Base-by-base conservation (phyloP, 768 basidiomycete genomes). In the Ramaria sp. region DNA sequence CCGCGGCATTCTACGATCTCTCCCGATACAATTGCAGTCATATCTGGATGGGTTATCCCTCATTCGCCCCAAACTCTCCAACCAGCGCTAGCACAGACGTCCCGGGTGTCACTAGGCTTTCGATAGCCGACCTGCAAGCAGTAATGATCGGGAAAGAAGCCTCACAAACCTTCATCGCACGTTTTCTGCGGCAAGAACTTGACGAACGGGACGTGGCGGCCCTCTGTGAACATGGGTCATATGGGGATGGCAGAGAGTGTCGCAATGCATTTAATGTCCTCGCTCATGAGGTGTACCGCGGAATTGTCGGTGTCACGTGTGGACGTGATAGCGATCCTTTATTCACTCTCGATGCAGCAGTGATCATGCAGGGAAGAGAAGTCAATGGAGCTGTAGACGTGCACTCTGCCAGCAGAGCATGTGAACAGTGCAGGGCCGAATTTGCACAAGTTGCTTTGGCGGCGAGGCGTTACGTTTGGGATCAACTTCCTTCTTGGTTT, bases 1-100 rank as follows among this genome's bases (percentile, higher is more conserved):
- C 86, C 4, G 77, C 87, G 30, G 86, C 86, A 5, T 86, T 87
- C 69, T 90, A 90, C 67, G 88, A 89, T 66, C 77, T 90, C 42
- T 88, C 83, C 20, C 83, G 88, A 41, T 79, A 71, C 62, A 50
- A 78, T 80, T 34, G 78, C 78, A 30, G 67, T 72, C 6, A 85
- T 13, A 49, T 49, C 24, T 49, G 48, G 48, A 49, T 24, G 17
- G 48, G 48, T 13, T 49, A 24, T 30, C 83, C 6, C 72, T 76
- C 65, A 72, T 68, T 54, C 74, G 68, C 60, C 63, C 70, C 19
- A 57, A 67, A 51, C 68, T 66, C 52, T 68, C 62, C 54, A 66
- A 27, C 5, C 5, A 27, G 27, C 27, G 58, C 15, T 66, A 55
- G 10, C 75, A 81, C 63, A 63, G 67, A 41, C 13, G 3, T 11